A percentile compares a stretch with the other conserved stretches of the same genome.
Evolutionary conservation across 1,284 basidiomycete species (phyloP).

Genomic region (Cutaneotrichosporon sp.): DNA sequence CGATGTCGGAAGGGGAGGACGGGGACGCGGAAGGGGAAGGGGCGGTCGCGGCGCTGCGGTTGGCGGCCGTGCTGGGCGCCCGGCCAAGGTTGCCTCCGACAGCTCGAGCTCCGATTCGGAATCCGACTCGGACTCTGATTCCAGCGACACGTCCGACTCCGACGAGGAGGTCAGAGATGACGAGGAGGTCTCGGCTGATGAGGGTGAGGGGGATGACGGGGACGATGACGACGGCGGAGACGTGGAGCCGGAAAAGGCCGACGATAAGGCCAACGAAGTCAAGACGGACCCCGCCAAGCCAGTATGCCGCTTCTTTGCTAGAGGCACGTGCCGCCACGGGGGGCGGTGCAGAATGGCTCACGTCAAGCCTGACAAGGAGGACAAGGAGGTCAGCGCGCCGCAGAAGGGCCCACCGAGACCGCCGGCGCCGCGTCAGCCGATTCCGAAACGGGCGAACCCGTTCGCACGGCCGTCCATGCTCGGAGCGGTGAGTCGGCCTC

Average conservation of each 20-base stretch:
- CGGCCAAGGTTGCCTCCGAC: neutral
- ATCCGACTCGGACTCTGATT: slow-evolving; percentile 15
- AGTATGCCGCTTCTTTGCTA: slow-evolving; percentile 38
- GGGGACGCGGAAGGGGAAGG: slow-evolving; percentile 7
- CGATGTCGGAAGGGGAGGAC: slow-evolving; percentile 32
- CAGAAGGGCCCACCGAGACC: slow-evolving; percentile 10
- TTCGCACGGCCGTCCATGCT: slow-evolving; percentile 67
- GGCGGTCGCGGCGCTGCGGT: slow-evolving; percentile 1
- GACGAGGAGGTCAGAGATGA: neutral
- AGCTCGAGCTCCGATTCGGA: slow-evolving; percentile 10
- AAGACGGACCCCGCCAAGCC: neutral
- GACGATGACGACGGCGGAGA: neutral
- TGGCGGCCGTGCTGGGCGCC: neutral
- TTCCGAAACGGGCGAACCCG: slow-evolving; percentile 58
- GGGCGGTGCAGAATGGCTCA: slow-evolving; percentile 37
- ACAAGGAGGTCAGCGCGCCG: neutral
- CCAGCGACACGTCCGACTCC: slow-evolving; percentile 22
- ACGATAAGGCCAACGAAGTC: slow-evolving; percentile 6
- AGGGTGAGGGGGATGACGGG: neutral
- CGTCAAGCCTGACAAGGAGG: slow-evolving; percentile 3
- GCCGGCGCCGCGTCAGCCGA: slow-evolving; percentile 53
- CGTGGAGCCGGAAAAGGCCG: neutral
- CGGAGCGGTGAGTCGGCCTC: slow-evolving; percentile 63
- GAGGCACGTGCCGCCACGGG: slow-evolving; percentile 38
- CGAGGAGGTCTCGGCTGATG: neutral